phyloP scores from a whole-genome alignment of 257 asterid genomes.

The Lantana camara region DNA sequence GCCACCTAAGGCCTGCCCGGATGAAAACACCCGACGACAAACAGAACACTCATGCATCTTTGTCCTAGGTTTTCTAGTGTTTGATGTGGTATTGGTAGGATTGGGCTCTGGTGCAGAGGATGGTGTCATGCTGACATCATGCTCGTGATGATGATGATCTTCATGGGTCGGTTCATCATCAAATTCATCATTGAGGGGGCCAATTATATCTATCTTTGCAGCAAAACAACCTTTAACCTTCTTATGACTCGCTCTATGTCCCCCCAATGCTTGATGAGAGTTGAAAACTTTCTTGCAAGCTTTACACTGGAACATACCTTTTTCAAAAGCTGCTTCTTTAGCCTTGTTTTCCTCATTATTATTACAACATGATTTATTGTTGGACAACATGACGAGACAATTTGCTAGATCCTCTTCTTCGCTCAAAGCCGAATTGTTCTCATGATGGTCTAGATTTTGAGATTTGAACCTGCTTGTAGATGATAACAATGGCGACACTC shows the following conservation, averaged over 20 bases:
- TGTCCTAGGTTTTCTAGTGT: constrained; percentile 25
- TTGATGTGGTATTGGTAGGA: constrained; percentile 2
- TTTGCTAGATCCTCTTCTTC: constrained; percentile 87
- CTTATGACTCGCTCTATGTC: constrained; percentile 95
- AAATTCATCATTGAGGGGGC: constrained; percentile 20
- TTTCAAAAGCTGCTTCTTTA: constrained; percentile 45
- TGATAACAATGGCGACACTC: too few species aligned
- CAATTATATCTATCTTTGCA: constrained; percentile 30
- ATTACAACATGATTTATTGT: constrained; percentile 25
- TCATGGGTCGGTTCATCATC: constrained; percentile 42
- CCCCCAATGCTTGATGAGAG: constrained; percentile 95
- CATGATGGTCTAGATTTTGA: background rate
- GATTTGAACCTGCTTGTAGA: constrained; percentile 15
- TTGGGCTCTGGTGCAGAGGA: background rate
- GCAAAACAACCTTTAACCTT: constrained; percentile 92
- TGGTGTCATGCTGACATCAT: too few species aligned
- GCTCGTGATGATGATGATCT: constrained; percentile 1
- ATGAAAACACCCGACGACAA: constrained; percentile 68
- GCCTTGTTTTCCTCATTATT: constrained; percentile 32
- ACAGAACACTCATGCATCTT: constrained; percentile 80
- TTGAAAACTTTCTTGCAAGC: constrained; percentile 73
- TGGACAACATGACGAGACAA: constrained; percentile 72
- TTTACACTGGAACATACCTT: constrained; percentile 71
- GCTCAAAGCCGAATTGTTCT: constrained; percentile 27
- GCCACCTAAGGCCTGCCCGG: constrained; percentile 88